phyloP scores from a whole-genome alignment of 805 yeast species.

The Metschnikowia corniflorae region DNA sequence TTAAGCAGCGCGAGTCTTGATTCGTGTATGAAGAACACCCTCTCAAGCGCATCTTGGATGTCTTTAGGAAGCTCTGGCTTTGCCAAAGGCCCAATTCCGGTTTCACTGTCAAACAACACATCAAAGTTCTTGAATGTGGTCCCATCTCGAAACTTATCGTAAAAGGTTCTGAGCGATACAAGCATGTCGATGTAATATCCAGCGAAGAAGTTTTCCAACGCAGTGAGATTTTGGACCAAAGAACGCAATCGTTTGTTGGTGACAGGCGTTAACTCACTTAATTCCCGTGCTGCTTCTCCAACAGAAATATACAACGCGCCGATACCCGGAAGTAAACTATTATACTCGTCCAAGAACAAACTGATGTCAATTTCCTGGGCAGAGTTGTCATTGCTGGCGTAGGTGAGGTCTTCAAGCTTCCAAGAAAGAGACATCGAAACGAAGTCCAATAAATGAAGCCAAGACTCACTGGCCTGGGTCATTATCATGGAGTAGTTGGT shows the following conservation, averaged over 20 bases:
- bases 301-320: constrained; percentile 12
- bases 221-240: constrained; percentile 22
- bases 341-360: constrained; percentile 20
- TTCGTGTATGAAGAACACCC: constrained; percentile 50
- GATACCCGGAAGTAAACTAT: constrained; percentile 15
- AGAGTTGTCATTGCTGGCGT: constrained; percentile 18
- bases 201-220: constrained; percentile 22
- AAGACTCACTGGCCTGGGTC: constrained; percentile 13
- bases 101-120: constrained; percentile 26
- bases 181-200: constrained; percentile 31
- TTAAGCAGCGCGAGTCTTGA: constrained; percentile 37
- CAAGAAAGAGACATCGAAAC: constrained; percentile 27
- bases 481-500: constrained; percentile 17
- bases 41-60: constrained; percentile 31
- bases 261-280: constrained; percentile 9
- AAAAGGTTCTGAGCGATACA: constrained; percentile 32
- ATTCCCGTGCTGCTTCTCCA: constrained; percentile 7
- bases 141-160: constrained; percentile 24
- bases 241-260: constrained; percentile 4
- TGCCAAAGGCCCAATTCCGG: constrained; percentile 19
- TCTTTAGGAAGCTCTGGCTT: constrained; percentile 24
- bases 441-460: constrained; percentile 24
- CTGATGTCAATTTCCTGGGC: constrained; percentile 25
- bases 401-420: constrained; percentile 34
- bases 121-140: constrained; percentile 27